These are phyloP conservation scores for Cafeteria roenbergensis DNA, from an alignment of 108 stramenopile genomes.

Conservation along the genomic window DNA sequence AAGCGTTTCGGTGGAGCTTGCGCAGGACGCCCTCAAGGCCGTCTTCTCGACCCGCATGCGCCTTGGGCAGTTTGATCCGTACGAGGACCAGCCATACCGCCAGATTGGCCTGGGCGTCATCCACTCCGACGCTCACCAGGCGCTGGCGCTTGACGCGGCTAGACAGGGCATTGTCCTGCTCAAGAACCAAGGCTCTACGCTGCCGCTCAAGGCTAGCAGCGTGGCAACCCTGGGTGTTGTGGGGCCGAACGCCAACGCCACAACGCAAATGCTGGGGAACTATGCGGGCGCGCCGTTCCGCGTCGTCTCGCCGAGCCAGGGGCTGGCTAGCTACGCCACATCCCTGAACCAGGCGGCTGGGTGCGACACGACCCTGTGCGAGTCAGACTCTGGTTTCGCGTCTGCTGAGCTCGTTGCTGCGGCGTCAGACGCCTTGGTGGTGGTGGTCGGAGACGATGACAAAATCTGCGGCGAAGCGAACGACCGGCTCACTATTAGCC, in stretches of 20 bases:
- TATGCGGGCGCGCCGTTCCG: constrained; percentile 15
- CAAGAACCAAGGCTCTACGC: constrained; percentile 18
- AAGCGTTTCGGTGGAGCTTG: constrained; percentile 4
- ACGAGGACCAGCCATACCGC: neutral
- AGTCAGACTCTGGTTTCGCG: too few relatives aligned
- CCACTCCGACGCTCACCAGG: neutral
- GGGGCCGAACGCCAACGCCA: constrained; percentile 23
- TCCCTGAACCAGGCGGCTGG: too few relatives aligned
- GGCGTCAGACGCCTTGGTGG: constrained; percentile 14
- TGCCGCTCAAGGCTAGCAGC: constrained; percentile 3
- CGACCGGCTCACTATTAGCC: constrained; percentile 11
- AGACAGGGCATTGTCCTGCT: constrained; percentile 25
- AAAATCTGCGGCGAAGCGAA: constrained; percentile 11
- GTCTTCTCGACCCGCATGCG: constrained; percentile 18
- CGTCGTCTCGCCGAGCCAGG: constrained; percentile 7
- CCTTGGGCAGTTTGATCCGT: constrained; percentile 21
- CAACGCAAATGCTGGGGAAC: constrained; percentile 12
- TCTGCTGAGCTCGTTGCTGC: too few relatives aligned
- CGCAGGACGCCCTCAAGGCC: constrained; percentile 12
- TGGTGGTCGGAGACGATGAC: constrained; percentile 21
- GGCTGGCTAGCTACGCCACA: constrained; percentile 1
- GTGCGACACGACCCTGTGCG: too few relatives aligned
- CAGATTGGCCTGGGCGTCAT: constrained; percentile 7
- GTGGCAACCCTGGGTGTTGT: constrained; percentile 5
- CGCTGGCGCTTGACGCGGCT: constrained; percentile 18